These are phyloP conservation scores for Penicillium taxi DNA, from an alignment of 495 filamentous ascomycete genomes.

Conservation along the genomic window DNA sequence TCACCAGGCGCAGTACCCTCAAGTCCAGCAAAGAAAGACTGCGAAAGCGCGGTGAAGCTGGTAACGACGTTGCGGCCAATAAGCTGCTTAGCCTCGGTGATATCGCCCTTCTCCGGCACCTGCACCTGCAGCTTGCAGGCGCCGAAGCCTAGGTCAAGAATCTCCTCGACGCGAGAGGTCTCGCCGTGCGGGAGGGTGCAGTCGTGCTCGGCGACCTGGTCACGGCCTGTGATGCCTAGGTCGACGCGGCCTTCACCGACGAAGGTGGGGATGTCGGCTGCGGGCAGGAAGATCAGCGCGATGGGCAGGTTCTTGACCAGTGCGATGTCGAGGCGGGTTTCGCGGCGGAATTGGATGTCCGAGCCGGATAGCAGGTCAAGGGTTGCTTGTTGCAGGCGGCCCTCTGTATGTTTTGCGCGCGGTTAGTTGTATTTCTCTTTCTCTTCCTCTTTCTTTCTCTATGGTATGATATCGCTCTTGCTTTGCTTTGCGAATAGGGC, in stretches of 20 bases:
- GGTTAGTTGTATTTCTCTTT: slow-evolving; percentile 15
- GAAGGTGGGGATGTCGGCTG: slow-evolving; percentile 93
- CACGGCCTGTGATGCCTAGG: slow-evolving; percentile 86
- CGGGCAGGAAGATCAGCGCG: slow-evolving; percentile 93
- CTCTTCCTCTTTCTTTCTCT: slow-evolving; percentile 5
- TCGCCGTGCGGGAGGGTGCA: slow-evolving; percentile 49
- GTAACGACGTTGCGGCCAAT: slow-evolving; percentile 94
- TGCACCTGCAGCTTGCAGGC: slow-evolving; percentile 90
- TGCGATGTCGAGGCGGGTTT: slow-evolving; percentile 90
- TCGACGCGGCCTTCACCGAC: slow-evolving; percentile 92
- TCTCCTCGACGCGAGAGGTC: slow-evolving; percentile 64
- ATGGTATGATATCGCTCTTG: slow-evolving; percentile 1
- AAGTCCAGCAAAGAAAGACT: slow-evolving; percentile 70
- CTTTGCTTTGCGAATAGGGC: slow-evolving; percentile 1
- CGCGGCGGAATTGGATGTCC: slow-evolving; percentile 92
- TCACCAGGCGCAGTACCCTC: slow-evolving; percentile 44
- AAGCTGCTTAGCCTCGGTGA: slow-evolving; percentile 61
- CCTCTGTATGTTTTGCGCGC: slow-evolving; percentile 53
- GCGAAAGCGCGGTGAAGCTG: slow-evolving; percentile 79
- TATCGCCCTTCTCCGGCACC: slow-evolving; percentile 76
- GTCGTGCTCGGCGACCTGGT: slow-evolving; percentile 90
- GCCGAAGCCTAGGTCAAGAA: slow-evolving; percentile 87
- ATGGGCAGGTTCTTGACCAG: slow-evolving; percentile 92
- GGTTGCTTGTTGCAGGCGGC: slow-evolving; percentile 74
- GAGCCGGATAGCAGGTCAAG: slow-evolving; percentile 85